These are phyloP conservation scores for Daphne laureola DNA, from an alignment of 441 rosid genomes.

Conservation along the genomic window DNA sequence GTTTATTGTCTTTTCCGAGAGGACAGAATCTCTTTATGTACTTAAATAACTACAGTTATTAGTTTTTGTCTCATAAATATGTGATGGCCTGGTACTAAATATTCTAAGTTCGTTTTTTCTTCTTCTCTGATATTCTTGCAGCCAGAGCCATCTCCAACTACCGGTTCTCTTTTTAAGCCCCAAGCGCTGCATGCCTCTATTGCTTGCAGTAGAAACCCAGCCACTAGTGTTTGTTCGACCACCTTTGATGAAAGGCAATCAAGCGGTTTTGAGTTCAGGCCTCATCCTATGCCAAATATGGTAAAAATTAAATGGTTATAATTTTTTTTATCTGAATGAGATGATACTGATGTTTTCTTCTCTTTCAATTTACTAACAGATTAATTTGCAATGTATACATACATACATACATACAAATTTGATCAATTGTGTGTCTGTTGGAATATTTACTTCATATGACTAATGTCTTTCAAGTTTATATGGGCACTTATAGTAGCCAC, in stretches of 20 bases:
- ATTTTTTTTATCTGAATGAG: conserved; percentile 2
- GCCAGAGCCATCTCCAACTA: conserved; percentile 93
- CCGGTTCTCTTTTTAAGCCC: conserved; percentile 74
- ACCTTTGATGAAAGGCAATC: conserved; percentile 37
- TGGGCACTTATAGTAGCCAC: too few species aligned
- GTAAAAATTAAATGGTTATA: conserved; percentile 28
- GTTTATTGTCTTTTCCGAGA: too few species aligned
- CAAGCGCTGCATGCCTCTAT: conserved; percentile 35
- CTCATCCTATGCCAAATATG: conserved; percentile 51
- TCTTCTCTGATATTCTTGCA: conserved; percentile 31
- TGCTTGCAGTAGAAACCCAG: conserved; percentile 32
- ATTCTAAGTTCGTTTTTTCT: neutral
- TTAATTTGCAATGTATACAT: too few species aligned
- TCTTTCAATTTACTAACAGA: too few species aligned
- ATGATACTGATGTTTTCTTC: neutral
- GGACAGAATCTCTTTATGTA: too few species aligned
- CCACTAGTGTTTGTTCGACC: conserved; percentile 27
- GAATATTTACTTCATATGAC: too few species aligned
- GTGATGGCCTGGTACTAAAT: too few species aligned
- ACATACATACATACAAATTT: too few species aligned
- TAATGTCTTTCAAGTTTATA: too few species aligned
- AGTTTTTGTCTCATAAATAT: too few species aligned
- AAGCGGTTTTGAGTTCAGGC: conserved; percentile 64
- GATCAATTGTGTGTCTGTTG: too few species aligned
- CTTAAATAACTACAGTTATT: too few species aligned